Evolutionary conservation across 148 eudicot species (phyloP).

Genomic region (Vaccinium vitisidaea): DNA sequence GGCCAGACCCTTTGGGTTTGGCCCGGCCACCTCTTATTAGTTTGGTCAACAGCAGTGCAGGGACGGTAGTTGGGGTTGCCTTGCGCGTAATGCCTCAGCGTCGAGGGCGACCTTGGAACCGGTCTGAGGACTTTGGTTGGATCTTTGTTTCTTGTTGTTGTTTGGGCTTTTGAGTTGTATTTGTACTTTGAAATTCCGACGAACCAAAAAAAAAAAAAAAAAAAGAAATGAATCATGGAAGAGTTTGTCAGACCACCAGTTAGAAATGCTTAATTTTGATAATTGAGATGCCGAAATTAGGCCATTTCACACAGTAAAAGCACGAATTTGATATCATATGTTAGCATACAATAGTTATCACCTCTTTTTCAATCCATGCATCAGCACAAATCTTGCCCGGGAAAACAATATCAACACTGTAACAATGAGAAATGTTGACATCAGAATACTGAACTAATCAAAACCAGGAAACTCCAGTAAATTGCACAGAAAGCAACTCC

Average conservation of each 20-base stretch:
- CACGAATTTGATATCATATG: neutral
- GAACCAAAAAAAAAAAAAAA: no score
- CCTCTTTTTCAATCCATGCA: conserved; percentile 99
- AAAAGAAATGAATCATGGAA: neutral
- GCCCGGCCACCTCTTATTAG: no score
- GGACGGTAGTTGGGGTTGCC: no score
- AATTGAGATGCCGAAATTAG: neutral
- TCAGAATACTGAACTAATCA: conserved; percentile 10
- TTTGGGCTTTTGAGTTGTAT: no score
- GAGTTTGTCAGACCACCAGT: neutral
- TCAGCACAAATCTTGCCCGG: conserved; percentile 87
- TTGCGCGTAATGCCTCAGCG: no score
- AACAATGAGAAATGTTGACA: conserved; percentile 26
- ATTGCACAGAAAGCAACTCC: neutral
- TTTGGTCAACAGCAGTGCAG: no score
- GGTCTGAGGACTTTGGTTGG: no score
- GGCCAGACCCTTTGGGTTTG: no score
- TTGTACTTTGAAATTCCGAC: no score
- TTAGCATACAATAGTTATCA: conserved; percentile 20
- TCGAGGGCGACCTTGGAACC: no score
- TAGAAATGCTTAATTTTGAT: conserved; percentile 14
- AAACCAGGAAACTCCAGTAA: neutral
- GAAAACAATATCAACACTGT: conserved; percentile 82
- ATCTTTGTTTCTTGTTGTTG: no score
- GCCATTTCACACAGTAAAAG: neutral